Evolutionary conservation across 108 stramenopile species (phyloP).

Genomic region (Conticribra weissflogii): DNA sequence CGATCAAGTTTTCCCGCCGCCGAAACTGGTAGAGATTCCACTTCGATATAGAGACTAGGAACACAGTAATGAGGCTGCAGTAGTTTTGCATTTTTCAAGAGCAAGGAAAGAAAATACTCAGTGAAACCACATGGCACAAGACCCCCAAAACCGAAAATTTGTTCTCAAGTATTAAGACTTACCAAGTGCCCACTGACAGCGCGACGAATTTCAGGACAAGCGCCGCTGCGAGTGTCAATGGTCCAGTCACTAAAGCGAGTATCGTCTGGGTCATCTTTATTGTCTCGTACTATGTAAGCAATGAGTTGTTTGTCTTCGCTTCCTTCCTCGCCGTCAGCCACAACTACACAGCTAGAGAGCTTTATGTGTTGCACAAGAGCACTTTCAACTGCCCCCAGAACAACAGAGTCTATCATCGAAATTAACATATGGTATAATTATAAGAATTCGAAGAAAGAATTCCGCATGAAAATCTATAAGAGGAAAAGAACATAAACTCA

Average conservation of each 20-base stretch:
- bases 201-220: slow-evolving; percentile 60
- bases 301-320: slow-evolving; percentile 78
- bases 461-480: too few relatives aligned
- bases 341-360: slow-evolving; percentile 59
- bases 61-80: slow-evolving; percentile 59
- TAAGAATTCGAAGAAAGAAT: too few relatives aligned
- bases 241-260: slow-evolving; percentile 32
- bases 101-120: not conserved
- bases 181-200: slow-evolving; percentile 67
- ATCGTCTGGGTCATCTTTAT: slow-evolving; percentile 42
- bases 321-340: slow-evolving; percentile 77
- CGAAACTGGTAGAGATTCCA: slow-evolving; percentile 74
- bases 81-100: too few relatives aligned
- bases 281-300: slow-evolving; percentile 69
- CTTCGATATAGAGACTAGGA: slow-evolving; percentile 36
- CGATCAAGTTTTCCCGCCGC: slow-evolving; percentile 71
- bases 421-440: too few relatives aligned
- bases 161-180: not conserved
- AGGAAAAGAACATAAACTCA: slow-evolving; percentile 10
- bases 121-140: not conserved
- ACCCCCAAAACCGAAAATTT: not conserved
- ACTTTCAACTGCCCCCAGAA: slow-evolving; percentile 72
- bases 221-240: slow-evolving; percentile 52
- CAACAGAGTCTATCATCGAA: slow-evolving; percentile 72
- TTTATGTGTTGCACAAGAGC: slow-evolving; percentile 56